These are phyloP conservation scores for Isatis tinctoria DNA, from an alignment of 345 rosid species.

Conservation along the genomic window DNA sequence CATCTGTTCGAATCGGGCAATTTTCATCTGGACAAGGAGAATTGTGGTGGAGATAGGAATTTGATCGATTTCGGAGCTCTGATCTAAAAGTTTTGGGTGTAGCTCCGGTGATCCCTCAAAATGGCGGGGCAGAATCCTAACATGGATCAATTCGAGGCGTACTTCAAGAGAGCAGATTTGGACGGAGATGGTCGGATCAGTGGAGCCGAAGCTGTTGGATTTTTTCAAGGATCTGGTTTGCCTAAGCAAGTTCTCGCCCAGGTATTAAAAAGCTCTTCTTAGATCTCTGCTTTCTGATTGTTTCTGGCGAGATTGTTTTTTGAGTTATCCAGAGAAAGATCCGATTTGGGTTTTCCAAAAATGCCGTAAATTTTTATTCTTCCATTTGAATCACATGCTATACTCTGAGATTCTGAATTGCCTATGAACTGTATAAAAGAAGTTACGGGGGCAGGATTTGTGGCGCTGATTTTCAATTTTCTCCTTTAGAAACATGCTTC, in stretches of 20 bases:
- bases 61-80: constrained; percentile 23
- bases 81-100: not conserved
- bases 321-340: constrained; percentile 9
- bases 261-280: constrained; percentile 28
- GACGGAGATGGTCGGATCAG: constrained; percentile 93
- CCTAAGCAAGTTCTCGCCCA: constrained; percentile 89
- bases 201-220: constrained; percentile 86
- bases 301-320: not conserved
- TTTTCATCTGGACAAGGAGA: constrained; percentile 15
- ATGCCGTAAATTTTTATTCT: not conserved
- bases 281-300: constrained; percentile 22
- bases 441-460: not conserved
- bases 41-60: constrained; percentile 21
- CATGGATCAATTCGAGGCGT: constrained; percentile 80
- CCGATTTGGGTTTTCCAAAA: constrained; percentile 16
- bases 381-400: not conserved
- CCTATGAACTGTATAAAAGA: not conserved
- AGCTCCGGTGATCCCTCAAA: constrained; percentile 11
- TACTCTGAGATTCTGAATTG: not conserved
- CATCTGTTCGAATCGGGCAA: constrained; percentile 22
- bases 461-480: not conserved
- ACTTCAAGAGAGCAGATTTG: constrained; percentile 89
- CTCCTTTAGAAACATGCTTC: constrained; percentile 1
- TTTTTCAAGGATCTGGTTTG: constrained; percentile 90
- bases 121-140: constrained; percentile 54